phyloP scores from a whole-genome alignment of 129 eudicot species.

The Tagetes patula region DNA sequence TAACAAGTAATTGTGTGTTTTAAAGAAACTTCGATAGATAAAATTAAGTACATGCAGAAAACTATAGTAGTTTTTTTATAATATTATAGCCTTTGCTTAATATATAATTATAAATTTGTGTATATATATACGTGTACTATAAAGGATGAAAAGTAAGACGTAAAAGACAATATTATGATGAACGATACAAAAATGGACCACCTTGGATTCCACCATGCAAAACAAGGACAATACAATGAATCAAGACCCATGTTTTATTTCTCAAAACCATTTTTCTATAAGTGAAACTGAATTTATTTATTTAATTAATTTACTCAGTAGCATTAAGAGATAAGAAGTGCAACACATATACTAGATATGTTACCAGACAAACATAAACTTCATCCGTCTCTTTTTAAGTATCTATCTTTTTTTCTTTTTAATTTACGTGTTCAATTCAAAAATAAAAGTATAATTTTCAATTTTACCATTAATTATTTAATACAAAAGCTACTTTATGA shows the following conservation, averaged over 20 bases:
- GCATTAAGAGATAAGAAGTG: no score
- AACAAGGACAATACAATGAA: background rate
- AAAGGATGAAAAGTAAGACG: background rate
- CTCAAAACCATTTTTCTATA: background rate
- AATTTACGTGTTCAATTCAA: no score
- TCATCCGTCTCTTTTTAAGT: no score
- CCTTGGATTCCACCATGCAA: constrained; percentile 8
- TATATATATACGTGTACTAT: background rate
- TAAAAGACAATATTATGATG: constrained; percentile 1
- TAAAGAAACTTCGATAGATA: background rate
- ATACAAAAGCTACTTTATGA: no score
- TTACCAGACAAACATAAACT: background rate
- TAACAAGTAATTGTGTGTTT: background rate
- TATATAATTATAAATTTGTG: background rate
- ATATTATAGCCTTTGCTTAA: background rate
- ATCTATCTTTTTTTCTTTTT: no score
- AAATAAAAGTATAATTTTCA: no score
- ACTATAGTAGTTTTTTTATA: background rate
- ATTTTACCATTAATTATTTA: no score
- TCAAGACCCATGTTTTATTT: constrained; percentile 9
- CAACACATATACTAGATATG: background rate
- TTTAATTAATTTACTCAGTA: no score
- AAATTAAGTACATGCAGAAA: background rate
- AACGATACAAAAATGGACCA: constrained; percentile 10
- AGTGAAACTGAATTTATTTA: no score